phyloP scores from a whole-genome alignment of 163 green algal genomes.

The Scenedesmus sp. region DNA sequence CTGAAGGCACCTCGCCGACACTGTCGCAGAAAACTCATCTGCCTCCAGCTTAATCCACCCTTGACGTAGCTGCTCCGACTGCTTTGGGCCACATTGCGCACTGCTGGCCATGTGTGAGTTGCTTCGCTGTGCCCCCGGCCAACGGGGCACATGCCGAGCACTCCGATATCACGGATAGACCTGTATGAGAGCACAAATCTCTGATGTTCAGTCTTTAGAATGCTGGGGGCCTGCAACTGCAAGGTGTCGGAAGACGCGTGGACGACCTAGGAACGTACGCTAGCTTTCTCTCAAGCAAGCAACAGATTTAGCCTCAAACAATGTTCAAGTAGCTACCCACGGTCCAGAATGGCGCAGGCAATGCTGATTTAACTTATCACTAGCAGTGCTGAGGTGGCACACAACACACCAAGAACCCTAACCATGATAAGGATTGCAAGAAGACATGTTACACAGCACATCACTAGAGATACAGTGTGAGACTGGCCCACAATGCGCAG shows the following conservation, averaged over 20 bases:
- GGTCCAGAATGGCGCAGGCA: too few species aligned
- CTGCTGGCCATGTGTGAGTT: not conserved
- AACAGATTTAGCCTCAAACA: too few species aligned
- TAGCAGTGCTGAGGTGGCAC: not conserved
- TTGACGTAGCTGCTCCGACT: not conserved
- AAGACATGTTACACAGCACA: too few species aligned
- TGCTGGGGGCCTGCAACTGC: not conserved
- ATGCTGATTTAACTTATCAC: not conserved
- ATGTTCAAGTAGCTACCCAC: too few species aligned
- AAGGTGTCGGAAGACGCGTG: not conserved
- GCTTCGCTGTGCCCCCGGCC: not conserved
- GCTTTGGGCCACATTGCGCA: not conserved
- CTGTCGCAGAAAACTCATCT: not conserved
- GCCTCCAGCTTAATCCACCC: constrained; percentile 16
- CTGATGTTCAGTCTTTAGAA: too few species aligned
- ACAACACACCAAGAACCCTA: not conserved
- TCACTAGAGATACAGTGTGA: too few species aligned
- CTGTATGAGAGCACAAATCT: too few species aligned
- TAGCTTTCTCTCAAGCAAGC: not conserved
- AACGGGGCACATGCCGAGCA: not conserved
- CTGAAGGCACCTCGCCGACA: not conserved
- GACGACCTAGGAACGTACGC: not conserved
- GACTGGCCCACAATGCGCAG: too few species aligned
- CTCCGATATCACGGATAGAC: not conserved
- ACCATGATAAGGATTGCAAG: too few species aligned